Evolutionary conservation across 2,329 filamentous ascomycete species (phyloP), one percentile per base, ranked within the genome.

Genomic region (Talaromyces sp.): DNA sequence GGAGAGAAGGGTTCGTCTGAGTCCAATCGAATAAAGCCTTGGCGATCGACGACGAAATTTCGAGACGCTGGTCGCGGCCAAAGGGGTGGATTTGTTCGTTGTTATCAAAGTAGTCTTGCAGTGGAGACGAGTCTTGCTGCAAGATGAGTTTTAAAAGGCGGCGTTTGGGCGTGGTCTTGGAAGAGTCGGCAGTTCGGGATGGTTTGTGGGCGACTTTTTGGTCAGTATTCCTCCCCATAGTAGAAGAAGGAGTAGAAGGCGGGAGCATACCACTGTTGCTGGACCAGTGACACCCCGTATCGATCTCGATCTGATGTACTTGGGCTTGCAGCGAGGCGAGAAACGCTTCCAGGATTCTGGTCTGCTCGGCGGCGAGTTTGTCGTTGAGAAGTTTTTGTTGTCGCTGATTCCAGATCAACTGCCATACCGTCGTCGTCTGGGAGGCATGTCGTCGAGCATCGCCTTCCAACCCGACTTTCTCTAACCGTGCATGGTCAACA

Each of bases 331-430:
- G 67, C 8, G 66, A 62, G 14, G 68, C 64, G 28, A 73, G 52
- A 64, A 73, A 68, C 23, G 71, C 64, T 21, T 67, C 62, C 44
- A 77, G 64, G 16, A 74, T 67, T 16, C 64, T 60, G 12, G 70
- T 68, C 46, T 71, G 67, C 3, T 69, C 69, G 18, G 68, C 59
- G 37, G 65, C 65, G 58, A 76, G 67, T 16, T 66, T 66, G 25
- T 60, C 61, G n/a, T 74, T 70, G 28, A 71, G 66, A 7, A 69
- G 69, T 5, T 69, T 70, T 58, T 75, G 70, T 39, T 72, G 68
- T 60, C 75, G 73, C 8, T 75, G 74, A 28, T 75, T 74, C 72
- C 73, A 77, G 21, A 77, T 74, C 25, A 76, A 60, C 25, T 73
- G 73, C 11, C 73, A 71, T 2, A 71, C 74, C 35, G 75, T 68